Percentiles rank a stretch among this genome's conserved stretches.
Conservation (phyloP, 495 filamentous ascomycete genomes). For the Cladorrhinum samala region DNA sequence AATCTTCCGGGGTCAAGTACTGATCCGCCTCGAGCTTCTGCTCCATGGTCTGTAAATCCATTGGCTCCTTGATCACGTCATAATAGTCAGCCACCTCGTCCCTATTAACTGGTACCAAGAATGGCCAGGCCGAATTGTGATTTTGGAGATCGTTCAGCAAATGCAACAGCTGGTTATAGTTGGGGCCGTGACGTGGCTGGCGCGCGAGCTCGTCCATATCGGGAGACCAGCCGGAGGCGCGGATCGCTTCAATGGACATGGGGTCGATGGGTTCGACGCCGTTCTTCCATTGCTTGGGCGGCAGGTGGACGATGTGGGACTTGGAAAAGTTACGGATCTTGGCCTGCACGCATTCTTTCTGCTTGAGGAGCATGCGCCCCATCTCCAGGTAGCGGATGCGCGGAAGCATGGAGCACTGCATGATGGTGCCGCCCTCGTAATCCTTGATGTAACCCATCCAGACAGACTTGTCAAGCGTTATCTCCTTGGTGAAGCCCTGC, state of each 20-base stretch:
- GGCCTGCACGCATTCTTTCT: conserved; percentile 87
- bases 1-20: conserved; percentile 87
- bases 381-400: conserved; percentile 89
- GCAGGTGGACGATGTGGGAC: conserved; percentile 78
- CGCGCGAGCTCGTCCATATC: conserved; percentile 97
- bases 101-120: conserved; percentile 85
- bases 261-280: conserved; percentile 69
- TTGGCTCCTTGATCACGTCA: conserved; percentile 95
- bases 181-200: conserved; percentile 94
- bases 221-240: conserved; percentile 85
- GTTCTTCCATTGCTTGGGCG: conserved; percentile 74
- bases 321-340: conserved; percentile 91
- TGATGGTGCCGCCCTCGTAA: conserved; percentile 97
- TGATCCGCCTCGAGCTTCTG: conserved; percentile 88
- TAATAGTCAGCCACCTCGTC: conserved; percentile 98
- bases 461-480: conserved; percentile 78
- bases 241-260: conserved; percentile 73
- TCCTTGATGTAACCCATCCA: conserved; percentile 99
- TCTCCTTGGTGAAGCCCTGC: conserved; percentile 98
- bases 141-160: conserved; percentile 95
- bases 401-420: conserved; percentile 98
- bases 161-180: conserved; percentile 88
- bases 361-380: conserved; percentile 93
- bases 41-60: conserved; percentile 97
- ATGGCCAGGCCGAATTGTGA: conserved; percentile 86